Base-by-base conservation (phyloP, 345 rosid genomes). In the Cardamine chenopodiifolia region DNA sequence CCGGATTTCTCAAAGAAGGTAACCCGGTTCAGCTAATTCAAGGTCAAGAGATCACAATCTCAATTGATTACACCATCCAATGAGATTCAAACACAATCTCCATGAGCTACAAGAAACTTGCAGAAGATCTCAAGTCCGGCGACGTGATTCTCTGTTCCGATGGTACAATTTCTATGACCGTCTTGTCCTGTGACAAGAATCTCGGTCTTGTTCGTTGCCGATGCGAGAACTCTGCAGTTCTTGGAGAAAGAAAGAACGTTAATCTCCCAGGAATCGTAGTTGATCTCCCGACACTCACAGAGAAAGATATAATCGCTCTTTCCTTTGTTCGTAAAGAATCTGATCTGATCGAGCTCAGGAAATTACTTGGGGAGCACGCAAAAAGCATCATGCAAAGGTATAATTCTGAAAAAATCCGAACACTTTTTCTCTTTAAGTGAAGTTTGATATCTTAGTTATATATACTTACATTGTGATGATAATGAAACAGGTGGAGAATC, bases 301-400 rank as follows among this genome's bases (percentile, higher is more conserved):
- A 80, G 76, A 85, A 87, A 48, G 89, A 87, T 55, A 82, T 87
- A 78, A 87, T 87, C 22, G 87, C 89, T 11, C 82, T 85, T 22
- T 87, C 89, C 8, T 87, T 85, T 65, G 90, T 87, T 13, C 82
- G 89, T 40, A 85, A 87, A 73, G 91, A 89, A 34, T 87, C 87
- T 8, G 91, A 85, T 62, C 86, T 87, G 20, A 48, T 73, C 8
- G 79, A 85, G 71, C 87, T 81, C n/a, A 68, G 89, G 47, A 79
- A 81, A 15, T 49, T 85, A 40, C 81, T 85, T 4, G 85, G 89
- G 13, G 37, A 66, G 4, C 79, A 85, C 73, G 81, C 83, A 31
- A 82, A 83, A 67, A 77, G 28, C 18, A 87, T 87, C 77, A 81
- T 71, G 68, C 80, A 42, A 75, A 72, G 73, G 80, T 50, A 14